phyloP scores from a whole-genome alignment of 495 filamentous ascomycete species.

The Podospora conica region DNA sequence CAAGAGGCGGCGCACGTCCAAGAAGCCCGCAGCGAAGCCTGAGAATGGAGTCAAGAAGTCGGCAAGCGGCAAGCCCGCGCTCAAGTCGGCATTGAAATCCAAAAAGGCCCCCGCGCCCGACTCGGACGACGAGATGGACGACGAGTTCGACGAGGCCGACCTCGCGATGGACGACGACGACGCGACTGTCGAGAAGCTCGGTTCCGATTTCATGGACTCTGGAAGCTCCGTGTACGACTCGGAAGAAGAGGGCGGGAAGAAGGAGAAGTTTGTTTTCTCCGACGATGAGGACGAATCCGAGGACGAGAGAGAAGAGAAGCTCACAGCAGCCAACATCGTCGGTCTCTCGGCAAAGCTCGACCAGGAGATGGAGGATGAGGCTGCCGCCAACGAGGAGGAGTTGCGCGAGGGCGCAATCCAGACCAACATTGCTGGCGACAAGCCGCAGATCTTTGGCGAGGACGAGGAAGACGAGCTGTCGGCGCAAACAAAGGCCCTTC shows the following conservation, averaged over 20 bases:
- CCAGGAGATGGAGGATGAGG: constrained; percentile 58
- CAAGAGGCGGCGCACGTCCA: constrained; percentile 64
- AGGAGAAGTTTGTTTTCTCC: constrained; percentile 69
- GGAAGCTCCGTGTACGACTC: constrained; percentile 70
- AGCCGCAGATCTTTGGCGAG: constrained; percentile 63
- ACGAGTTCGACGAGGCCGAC: constrained; percentile 40
- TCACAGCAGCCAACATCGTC: constrained; percentile 94
- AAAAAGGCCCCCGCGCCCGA: constrained; percentile 40
- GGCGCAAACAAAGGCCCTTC: constrained; percentile 42
- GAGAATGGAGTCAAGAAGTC: constrained; percentile 29
- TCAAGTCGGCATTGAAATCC: constrained; percentile 38
- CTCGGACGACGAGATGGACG: constrained; percentile 48
- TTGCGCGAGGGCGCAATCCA: constrained; percentile 84
- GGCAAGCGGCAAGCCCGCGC: constrained; percentile 28
- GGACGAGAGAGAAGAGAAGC: constrained; percentile 78
- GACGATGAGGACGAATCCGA: constrained; percentile 91
- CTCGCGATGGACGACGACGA: constrained; percentile 50
- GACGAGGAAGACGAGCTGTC: constrained; percentile 42
- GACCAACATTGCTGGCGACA: constrained; percentile 87
- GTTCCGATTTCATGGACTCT: constrained; percentile 53
- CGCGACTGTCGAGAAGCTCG: constrained; percentile 33
- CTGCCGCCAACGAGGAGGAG: constrained; percentile 70
- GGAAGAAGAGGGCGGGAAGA: constrained; percentile 59
- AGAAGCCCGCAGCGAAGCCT: constrained; percentile 38
- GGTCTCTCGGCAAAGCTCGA: constrained; percentile 82